phyloP scores from a whole-genome alignment of 1,284 basidiomycete genomes.

The Gomphus sp. region DNA sequence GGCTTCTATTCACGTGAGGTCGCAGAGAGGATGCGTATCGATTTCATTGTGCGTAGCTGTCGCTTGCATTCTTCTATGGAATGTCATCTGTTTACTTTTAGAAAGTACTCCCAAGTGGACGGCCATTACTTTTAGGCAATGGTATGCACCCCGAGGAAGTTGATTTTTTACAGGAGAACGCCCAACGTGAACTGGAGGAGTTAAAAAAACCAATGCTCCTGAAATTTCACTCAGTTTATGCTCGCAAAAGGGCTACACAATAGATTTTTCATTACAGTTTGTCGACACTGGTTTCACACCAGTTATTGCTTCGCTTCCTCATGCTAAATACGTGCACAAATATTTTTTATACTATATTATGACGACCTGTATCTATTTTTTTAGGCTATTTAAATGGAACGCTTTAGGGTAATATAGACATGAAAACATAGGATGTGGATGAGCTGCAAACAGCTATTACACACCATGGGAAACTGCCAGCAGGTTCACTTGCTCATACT shows the following conservation, averaged over 20 bases:
- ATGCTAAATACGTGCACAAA: too few relatives aligned
- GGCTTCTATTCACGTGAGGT: constrained; percentile 18
- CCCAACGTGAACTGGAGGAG: constrained; percentile 41
- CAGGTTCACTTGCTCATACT: too few relatives aligned
- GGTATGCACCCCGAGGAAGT: constrained; percentile 46
- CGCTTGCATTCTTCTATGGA: constrained; percentile 27
- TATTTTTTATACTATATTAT: too few relatives aligned
- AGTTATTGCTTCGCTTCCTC: too few relatives aligned
- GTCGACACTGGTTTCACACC: too few relatives aligned
- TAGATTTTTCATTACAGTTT: background rate
- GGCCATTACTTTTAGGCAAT: constrained; percentile 56
- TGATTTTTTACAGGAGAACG: constrained; percentile 40
- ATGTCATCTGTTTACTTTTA: constrained; percentile 8
- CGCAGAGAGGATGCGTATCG: constrained; percentile 31
- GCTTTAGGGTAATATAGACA: too few relatives aligned
- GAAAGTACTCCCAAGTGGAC: constrained; percentile 21
- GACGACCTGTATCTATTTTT: too few relatives aligned
- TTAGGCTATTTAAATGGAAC: too few relatives aligned
- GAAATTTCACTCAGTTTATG: constrained; percentile 49
- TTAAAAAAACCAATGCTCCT: constrained; percentile 38
- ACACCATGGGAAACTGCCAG: too few relatives aligned
- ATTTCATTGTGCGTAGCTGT: constrained; percentile 30
- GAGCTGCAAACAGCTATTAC: too few relatives aligned
- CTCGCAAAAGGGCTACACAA: constrained; percentile 32
- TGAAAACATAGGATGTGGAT: too few relatives aligned